Evolutionary conservation across 306 rosid species (phyloP).

Genomic region (Hippophae gyantsensis): DNA sequence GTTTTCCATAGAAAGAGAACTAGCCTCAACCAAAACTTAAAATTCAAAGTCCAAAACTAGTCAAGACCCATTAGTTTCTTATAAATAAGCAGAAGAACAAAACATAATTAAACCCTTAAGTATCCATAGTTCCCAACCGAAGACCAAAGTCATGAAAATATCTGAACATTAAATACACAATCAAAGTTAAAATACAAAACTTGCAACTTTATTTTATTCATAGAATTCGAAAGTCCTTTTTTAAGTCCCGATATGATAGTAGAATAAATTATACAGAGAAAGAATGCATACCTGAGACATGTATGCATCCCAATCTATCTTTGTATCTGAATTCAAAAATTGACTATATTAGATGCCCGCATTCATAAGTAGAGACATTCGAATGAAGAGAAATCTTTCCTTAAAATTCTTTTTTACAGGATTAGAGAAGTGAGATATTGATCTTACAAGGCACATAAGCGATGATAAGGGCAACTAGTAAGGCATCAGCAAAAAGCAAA

Average conservation of each 20-base stretch:
- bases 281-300: slow-evolving; percentile 66
- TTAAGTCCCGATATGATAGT: not conserved
- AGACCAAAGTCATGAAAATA: not conserved
- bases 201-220: too few relatives aligned
- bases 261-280: not conserved
- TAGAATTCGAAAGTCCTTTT: not conserved
- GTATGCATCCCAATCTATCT: slow-evolving; percentile 98
- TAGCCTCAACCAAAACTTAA: not conserved
- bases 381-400: too few relatives aligned
- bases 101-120: not conserved
- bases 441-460: slow-evolving; percentile 70
- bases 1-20: not conserved
- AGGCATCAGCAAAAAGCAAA: slow-evolving; percentile 49
- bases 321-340: slow-evolving; percentile 55
- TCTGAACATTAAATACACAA: not conserved
- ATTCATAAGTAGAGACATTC: not conserved
- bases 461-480: slow-evolving; percentile 54
- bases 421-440: not conserved
- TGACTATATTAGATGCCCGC: not conserved
- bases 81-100: not conserved
- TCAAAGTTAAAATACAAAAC: too few relatives aligned
- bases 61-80: not conserved
- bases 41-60: not conserved
- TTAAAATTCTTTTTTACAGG: too few relatives aligned
- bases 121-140: not conserved